Evolutionary conservation across 2,329 filamentous ascomycete genomes (phyloP), one percentile per base, ranked within the genome.

Genomic region (Fusarium torulosum): DNA sequence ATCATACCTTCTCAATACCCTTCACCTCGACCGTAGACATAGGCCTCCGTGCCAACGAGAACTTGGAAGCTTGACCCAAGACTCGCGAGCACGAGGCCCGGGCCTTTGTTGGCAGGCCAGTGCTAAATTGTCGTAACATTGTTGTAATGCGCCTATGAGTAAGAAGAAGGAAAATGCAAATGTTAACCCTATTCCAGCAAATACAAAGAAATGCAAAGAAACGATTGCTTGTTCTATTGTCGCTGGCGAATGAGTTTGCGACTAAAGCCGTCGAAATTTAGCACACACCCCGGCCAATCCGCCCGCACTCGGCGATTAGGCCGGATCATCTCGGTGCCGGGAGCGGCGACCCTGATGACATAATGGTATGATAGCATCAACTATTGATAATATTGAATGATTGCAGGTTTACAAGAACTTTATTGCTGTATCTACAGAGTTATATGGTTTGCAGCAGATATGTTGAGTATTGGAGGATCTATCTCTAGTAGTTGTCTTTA

Each of bases 101-200:
- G 23, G 62, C 71, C 69, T 69, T 67, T 46, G 71, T 71, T 56
- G 74, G 75, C 54, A 79, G 56, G 63, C 76, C 70, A 53, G 78
- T 54, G 56, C 74, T 73, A 59, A 79, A 71, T 66, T 77, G 75
- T 72, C 79, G 77, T 69, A 80, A 71, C 79, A 80, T 80, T 55
- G 17, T 51, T 17, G 14, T 21, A 14, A 63, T 52, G 56, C 56
- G 23, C 58, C 37, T 66, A 52, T 54, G 69, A 37, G 44, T 27
- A 50, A 35, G 35, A 61, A 47, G 46, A 35, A 25, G 35, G 38
- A 13, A 58, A 53, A 40, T 10, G 43, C 17, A 50, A 52, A 47
- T 51, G 41, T 51, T 27, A 37, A 47, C 31, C 31, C 58, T 60
- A 57, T 46, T 63, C 59, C 53, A 63, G 58, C 57, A 68, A 66